A percentile compares a stretch with the other conserved stretches of the same genome.
phyloP scores from a whole-genome alignment of 257 asterid genomes.

The Coffea canephora region DNA sequence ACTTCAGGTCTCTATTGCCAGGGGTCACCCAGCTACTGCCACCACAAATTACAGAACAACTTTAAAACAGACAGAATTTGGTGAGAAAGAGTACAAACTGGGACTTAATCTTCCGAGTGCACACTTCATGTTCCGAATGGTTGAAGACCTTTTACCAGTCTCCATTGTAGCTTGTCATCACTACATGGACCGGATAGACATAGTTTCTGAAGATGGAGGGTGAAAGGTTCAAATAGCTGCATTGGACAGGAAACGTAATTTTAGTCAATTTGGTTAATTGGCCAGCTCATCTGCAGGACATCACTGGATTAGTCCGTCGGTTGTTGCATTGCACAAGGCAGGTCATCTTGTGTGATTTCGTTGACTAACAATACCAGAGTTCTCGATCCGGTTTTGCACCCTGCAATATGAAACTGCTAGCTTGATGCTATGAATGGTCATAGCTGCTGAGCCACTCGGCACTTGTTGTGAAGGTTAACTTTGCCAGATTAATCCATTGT shows the following conservation, averaged over 20 bases:
- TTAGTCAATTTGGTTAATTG: neutral
- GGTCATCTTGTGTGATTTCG: neutral
- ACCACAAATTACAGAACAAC: constrained; percentile 43
- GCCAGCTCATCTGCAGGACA: neutral
- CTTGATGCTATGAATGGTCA: neutral
- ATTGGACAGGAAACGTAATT: neutral
- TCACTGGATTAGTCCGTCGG: neutral
- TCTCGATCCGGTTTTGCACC: neutral
- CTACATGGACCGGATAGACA: constrained; percentile 4
- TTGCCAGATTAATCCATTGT: neutral
- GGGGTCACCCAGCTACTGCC: constrained; percentile 68
- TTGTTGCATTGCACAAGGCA: neutral
- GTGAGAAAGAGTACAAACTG: constrained; percentile 32
- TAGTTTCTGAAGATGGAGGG: constrained; percentile 12
- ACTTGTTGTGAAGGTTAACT: neutral
- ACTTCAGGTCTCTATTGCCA: constrained; percentile 58
- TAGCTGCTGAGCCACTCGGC: neutral
- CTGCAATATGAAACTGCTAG: neutral
- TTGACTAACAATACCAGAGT: neutral
- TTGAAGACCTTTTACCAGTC: constrained; percentile 52
- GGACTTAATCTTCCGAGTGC: constrained; percentile 60
- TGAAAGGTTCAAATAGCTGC: neutral
- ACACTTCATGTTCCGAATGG: constrained; percentile 43
- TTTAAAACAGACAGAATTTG: constrained; percentile 40
- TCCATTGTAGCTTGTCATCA: constrained; percentile 11